Evolutionary conservation across 768 basidiomycete genomes (phyloP), one percentile per base, ranked within the genome.

Genomic region (Rhizopogon roseolus): DNA sequence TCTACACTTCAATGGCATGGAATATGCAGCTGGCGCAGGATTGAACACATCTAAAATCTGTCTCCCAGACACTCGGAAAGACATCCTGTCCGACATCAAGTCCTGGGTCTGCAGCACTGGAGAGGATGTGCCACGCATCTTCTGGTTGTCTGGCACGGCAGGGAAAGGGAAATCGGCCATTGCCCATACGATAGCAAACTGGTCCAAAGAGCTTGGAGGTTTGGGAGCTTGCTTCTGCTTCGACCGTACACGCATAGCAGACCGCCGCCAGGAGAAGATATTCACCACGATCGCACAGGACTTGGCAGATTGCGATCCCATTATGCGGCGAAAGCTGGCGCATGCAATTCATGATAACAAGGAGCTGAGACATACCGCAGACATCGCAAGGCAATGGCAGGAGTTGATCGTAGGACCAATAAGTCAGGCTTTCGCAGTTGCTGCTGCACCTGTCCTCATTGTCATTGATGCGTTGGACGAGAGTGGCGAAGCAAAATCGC

Each of bases 381-480:
- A 55, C 32, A 17, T 42, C 40, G 9, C 5, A 36, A 29, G 32
- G 27, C 64, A 64, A 38, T 59, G 64, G 32, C 57, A 54, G n/a
- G 53, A 59, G 5, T 42, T 62, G 11, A 54, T 65, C 27, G 4
- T 65, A 40, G 44, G 46, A 9, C 59, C 64, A 7, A 67, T n/a
- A 22, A 50, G 2, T 29, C 34, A 25, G 61, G 62, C 6, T 46
- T 60, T 13, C 28, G 14, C 0, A n/a, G n/a, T 29, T 6, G 5
- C 46, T 16, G 19, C 52, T 19, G 27, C 53, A 22, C 60, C 55
- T 6, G 34, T 68, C 27, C 41, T 73, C 13, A 54, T 74, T 43
- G 60, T 73, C 44, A 57, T 75, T 19, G 73, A 75, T 55, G 73
- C 65, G 4, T 56, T 74, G 27, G 71, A 74, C 55, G 71, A 74